phyloP scores from a whole-genome alignment of 306 rosid species.

The Dryas alaskensis region DNA sequence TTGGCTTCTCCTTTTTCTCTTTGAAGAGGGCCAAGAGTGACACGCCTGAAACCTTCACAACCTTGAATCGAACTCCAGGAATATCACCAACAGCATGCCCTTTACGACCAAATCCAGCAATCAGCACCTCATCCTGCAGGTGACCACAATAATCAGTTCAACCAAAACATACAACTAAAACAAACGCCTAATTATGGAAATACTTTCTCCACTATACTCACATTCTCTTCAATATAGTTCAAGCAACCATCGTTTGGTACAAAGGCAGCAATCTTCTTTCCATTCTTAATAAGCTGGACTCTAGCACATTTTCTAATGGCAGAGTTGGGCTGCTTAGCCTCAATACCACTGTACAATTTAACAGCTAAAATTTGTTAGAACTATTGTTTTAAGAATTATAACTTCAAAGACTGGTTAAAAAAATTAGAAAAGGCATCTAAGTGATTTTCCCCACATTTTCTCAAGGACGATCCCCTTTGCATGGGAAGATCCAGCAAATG shows the following conservation, averaged over 20 bases:
- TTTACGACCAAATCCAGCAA: conserved; percentile 64
- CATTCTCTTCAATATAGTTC: conserved; percentile 61
- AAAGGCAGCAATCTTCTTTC: conserved; percentile 68
- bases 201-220: conserved; percentile 24
- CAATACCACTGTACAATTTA: conserved; percentile 49
- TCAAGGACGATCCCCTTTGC: conserved; percentile 62
- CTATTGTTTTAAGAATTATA: background rate
- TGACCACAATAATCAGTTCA: background rate
- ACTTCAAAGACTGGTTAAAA: background rate
- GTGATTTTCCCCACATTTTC: conserved; percentile 42
- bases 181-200: background rate
- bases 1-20: conserved; percentile 69
- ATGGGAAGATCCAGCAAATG: conserved; percentile 65
- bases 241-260: conserved; percentile 70
- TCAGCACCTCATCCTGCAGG: conserved; percentile 63
- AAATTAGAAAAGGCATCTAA: conserved; percentile 7
- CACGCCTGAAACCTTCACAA: conserved; percentile 64
- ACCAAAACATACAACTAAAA: background rate
- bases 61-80: conserved; percentile 68
- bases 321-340: conserved; percentile 69
- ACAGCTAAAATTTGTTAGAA: background rate
- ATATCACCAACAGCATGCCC: conserved; percentile 69
- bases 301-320: conserved; percentile 71
- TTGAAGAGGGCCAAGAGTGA: conserved; percentile 63
- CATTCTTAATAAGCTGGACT: conserved; percentile 60